Conservation (phyloP, 1,284 basidiomycete species). For the Sanghuangporus sanghuang region DNA sequence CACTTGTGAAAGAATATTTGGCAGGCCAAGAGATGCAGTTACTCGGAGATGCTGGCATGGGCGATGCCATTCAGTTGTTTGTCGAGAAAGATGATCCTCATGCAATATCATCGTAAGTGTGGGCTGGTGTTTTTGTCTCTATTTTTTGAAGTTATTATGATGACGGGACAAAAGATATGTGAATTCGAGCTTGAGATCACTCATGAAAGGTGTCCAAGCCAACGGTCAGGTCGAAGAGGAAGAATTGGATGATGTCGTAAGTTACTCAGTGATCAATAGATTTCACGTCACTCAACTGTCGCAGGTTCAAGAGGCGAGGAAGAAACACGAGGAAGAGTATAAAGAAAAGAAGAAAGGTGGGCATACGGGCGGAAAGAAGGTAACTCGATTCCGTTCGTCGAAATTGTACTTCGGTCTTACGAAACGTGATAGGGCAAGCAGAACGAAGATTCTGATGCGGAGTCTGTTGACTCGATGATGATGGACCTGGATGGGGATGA, state of each 20-base stretch:
- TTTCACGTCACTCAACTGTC: background rate
- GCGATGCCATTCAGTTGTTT: conserved; percentile 87
- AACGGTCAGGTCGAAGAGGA: conserved; percentile 68
- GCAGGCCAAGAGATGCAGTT: conserved; percentile 86
- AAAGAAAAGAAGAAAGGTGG: conserved; percentile 36
- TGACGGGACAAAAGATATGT: conserved; percentile 55
- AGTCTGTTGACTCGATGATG: conserved; percentile 79
- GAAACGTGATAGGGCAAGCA: conserved; percentile 33
- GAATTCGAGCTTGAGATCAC: conserved; percentile 48
- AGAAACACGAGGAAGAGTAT: conserved; percentile 61
- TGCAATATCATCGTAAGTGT: conserved; percentile 77
- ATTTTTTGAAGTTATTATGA: background rate
- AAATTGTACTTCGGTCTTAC: background rate
- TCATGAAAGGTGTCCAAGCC: conserved; percentile 62
- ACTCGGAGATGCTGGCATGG: conserved; percentile 81
- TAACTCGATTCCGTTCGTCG: conserved; percentile 17
- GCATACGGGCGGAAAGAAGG: conserved; percentile 37
- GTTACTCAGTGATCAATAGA: conserved; percentile 17
- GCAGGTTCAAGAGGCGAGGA: conserved; percentile 62
- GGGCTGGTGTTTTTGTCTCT: background rate
- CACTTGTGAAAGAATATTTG: conserved; percentile 84
- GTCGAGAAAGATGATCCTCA: conserved; percentile 95
- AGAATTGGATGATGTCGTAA: conserved; percentile 68
- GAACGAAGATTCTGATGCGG: conserved; percentile 44
- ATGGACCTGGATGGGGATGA: conserved; percentile 50